These are phyloP conservation scores for Plasmodium adleri DNA, from an alignment of 169 alveolate genomes.

Conservation along the genomic window DNA sequence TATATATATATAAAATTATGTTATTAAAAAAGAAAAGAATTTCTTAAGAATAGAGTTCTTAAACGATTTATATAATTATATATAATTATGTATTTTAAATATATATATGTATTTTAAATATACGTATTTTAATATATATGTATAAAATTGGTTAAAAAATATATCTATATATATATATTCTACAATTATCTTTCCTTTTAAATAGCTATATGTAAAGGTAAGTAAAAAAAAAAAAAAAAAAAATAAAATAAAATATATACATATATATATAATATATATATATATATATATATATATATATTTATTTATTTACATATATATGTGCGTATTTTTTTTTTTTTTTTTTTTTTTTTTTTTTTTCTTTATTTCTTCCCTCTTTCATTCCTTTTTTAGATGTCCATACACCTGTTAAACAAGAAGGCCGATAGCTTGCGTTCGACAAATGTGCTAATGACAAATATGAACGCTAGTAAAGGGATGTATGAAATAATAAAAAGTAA, in stretches of 20 bases:
- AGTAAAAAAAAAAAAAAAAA: no score
- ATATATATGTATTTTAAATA: background rate
- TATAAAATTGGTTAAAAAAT: background rate
- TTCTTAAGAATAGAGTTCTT: no score
- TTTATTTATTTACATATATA: background rate
- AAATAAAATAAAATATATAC: no score
- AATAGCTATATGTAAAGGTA: no score
- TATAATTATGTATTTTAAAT: background rate
- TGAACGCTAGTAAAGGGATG: constrained; percentile 98
- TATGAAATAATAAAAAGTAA: constrained; percentile 96
- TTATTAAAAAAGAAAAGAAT: no score
- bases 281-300: background rate
- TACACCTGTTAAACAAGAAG: constrained; percentile 92
- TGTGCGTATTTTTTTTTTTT: background rate
- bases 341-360: background rate
- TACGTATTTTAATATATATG: background rate
- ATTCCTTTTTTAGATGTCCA: constrained; percentile 78
- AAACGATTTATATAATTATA: background rate
- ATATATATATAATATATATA: background rate
- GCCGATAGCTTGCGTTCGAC: constrained; percentile 97
- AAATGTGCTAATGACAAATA: constrained; percentile 96
- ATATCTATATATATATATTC: no score
- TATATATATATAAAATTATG: background rate
- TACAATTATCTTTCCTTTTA: no score
- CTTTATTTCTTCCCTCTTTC: background rate